phyloP scores from a whole-genome alignment of 129 eudicot genomes.

The Flaveria linearis region DNA sequence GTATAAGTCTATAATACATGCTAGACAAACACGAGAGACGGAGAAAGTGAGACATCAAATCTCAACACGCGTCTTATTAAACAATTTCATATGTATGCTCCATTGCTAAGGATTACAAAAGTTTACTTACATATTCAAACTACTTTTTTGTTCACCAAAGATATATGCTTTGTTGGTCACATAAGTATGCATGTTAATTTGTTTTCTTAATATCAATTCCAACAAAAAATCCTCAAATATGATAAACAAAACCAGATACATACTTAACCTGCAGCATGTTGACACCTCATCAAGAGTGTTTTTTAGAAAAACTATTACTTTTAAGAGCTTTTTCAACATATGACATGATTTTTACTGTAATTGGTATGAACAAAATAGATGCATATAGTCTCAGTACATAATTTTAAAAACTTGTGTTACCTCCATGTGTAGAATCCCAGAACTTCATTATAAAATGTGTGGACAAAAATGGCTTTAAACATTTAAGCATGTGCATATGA shows the following conservation, averaged over 20 bases:
- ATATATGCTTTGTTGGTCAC: neutral
- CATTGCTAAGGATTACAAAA: too few relatives aligned
- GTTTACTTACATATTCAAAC: neutral
- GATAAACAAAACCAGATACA: too few relatives aligned
- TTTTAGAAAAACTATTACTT: too few relatives aligned
- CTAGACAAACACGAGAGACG: too few relatives aligned
- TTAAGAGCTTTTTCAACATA: neutral
- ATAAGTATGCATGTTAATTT: neutral
- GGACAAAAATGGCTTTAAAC: neutral
- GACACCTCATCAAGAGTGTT: too few relatives aligned
- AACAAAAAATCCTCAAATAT: too few relatives aligned
- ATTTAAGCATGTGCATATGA: conserved; percentile 16
- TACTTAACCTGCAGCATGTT: too few relatives aligned
- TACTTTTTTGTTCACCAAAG: neutral
- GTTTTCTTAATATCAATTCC: too few relatives aligned
- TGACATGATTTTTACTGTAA: neutral
- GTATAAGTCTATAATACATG: too few relatives aligned
- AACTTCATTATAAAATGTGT: neutral
- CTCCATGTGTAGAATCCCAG: neutral
- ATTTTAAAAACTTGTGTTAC: neutral
- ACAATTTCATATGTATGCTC: too few relatives aligned
- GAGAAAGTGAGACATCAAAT: too few relatives aligned
- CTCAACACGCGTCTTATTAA: too few relatives aligned
- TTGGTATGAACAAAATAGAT: neutral
- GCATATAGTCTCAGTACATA: neutral